Base-by-base conservation (phyloP, 1,284 basidiomycete species). In the Fistulina hepatica region DNA sequence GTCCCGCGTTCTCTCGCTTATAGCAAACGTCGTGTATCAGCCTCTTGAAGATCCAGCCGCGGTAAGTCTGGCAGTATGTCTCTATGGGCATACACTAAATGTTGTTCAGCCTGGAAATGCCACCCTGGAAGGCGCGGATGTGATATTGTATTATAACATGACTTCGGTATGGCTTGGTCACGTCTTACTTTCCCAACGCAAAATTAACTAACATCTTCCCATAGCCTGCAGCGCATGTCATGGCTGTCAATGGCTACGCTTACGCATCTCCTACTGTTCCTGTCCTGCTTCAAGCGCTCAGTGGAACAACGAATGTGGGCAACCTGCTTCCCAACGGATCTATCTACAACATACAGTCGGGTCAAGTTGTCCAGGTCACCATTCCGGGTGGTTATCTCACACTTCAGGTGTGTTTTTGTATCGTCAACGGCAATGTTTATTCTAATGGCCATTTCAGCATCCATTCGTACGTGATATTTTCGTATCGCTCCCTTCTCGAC, bases 251-350 rank as follows among this genome's bases (percentile, higher is more conserved):
- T 27, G 54, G 53, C 13, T 25, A 34, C 15, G 36, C 37, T 3
- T 63, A 58, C 28, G 24, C 33, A 17, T 48, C 61, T 4, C 61
- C 60, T 0, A 40, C 48, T 2, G 37, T 45, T 3, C 62, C 64
- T 9, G 54, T 59, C 1, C 46, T 65, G 1, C 36, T 64, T 24
- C 69, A 73, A 41, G 64, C 72, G 21, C 44, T 73, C 17, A 69
- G 60, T 33, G 71, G 71, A 3, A 52, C 55, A 11, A 44, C 48
- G 20, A 32, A 44, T 4, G 53, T 64, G 0, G 47, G 57, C 22
- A 52, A 59, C 5, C 47, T 70, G 3, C 45, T 69, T 5, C 67
- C 66, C 1, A 37, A 50, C 3, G 65, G 61, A 2, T 57, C 53
- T 6, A 56, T 67, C 9, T 61, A 58, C 34, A 41, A 53, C 28